Base-by-base conservation (phyloP, 768 basidiomycete species). In the Tephrocybe sp. region DNA sequence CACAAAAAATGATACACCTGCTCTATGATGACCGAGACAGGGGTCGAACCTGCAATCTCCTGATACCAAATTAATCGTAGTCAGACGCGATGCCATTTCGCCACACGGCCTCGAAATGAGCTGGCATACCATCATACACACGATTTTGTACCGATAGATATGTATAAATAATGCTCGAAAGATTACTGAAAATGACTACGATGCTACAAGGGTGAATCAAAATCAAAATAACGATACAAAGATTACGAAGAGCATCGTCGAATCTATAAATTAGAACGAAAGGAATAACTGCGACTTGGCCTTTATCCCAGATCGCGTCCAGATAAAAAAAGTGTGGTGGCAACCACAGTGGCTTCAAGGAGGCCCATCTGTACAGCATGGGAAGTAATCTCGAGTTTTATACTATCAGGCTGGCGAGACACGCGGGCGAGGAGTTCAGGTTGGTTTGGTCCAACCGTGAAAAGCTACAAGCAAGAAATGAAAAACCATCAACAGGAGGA, bases 41-140 rank as follows among this genome's bases (percentile, higher is more conserved):
- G 82, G 79, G 72, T 85, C 80, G 83, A 84, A 85, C 83, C 82
- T 84, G 82, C 83, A 83, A 84, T 82, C 83, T 85, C 82, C 82
- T 84, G 83, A 83, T 84, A 22, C n/a, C n/a, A n/a, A n/a, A n/a
- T n/a, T n/a, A 25, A 47, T 86, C 86, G 86, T 87, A 89, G 87
- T 88, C 86, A 89, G 86, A 89, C 87, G 87, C 87, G 86, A 87
- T 89, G 85, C 87, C 87, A 89, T 88, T 89, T 87, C 86, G 87
- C 87, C 87, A 88, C 84, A 83, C 86, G 84, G 84, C 86, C 86
- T 30, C n/a, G n/a, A n/a, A n/a, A n/a, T n/a, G n/a, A n/a, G n/a
- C n/a, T n/a, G n/a, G n/a, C n/a, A n/a, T n/a, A n/a, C n/a, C n/a
- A n/a, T n/a, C n/a, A n/a, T n/a, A n/a, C n/a, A n/a, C n/a, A n/a